A percentile compares a stretch with the other conserved stretches of the same genome.
These are phyloP conservation scores for Didymella segeticola DNA, from an alignment of 2,329 filamentous ascomycete genomes.

Conservation along the genomic window DNA sequence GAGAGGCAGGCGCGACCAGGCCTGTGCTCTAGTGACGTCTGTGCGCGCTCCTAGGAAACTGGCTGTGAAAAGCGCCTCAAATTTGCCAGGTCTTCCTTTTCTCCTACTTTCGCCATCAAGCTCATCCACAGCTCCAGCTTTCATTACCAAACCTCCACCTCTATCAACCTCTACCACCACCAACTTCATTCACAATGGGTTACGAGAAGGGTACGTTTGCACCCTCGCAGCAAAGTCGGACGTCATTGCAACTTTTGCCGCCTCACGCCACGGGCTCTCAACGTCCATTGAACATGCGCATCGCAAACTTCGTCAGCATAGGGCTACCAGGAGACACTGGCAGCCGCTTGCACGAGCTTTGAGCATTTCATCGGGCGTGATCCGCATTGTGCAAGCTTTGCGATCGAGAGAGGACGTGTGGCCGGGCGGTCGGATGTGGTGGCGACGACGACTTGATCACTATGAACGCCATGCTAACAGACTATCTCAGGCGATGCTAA, in stretches of 20 bases:
- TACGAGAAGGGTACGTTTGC: constrained; percentile 49
- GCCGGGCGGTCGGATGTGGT: constrained; percentile 19
- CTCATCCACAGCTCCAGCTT: constrained; percentile 19
- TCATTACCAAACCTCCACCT: constrained; percentile 23
- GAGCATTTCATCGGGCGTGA: constrained; percentile 18
- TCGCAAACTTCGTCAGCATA: constrained; percentile 8
- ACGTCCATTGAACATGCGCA: constrained; percentile 37
- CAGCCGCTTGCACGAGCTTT: constrained; percentile 5
- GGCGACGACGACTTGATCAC: constrained; percentile 1
- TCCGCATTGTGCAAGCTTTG: constrained; percentile 32
- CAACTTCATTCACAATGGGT: constrained; percentile 47
- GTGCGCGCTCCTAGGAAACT: constrained; percentile 6
- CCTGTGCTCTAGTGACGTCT: constrained; percentile 5
- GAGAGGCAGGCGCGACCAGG: constrained; percentile 2
- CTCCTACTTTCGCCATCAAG: constrained; percentile 17
- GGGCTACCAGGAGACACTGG: constrained; percentile 6
- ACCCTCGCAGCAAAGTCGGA: constrained; percentile 24
- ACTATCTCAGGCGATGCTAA: constrained; percentile 76
- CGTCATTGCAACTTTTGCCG: constrained; percentile 37
- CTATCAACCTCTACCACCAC: constrained; percentile 22
- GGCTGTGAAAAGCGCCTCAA: constrained; percentile 22
- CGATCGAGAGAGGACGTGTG: constrained; percentile 31
- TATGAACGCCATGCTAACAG: constrained; percentile 29
- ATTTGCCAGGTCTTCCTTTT: constrained; percentile 20
- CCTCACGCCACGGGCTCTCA: constrained; percentile 25